phyloP scores from a whole-genome alignment of 257 asterid genomes.

The Capsicum pubescens region DNA sequence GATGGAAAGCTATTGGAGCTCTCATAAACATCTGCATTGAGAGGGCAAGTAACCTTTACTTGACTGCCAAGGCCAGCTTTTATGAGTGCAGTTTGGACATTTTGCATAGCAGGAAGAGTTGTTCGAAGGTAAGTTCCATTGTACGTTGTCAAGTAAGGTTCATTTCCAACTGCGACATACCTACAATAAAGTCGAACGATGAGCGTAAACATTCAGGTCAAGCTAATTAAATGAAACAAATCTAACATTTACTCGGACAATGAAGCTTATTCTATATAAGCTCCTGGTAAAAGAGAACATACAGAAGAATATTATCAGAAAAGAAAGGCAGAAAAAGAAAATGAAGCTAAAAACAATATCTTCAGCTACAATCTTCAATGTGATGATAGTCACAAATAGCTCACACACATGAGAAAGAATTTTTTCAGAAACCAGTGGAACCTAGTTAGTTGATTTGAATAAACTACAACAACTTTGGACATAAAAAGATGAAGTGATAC shows the following conservation, averaged over 20 bases:
- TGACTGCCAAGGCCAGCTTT: constrained; percentile 50
- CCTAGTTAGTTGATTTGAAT: not conserved
- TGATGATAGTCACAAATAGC: not conserved
- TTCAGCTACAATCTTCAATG: not conserved
- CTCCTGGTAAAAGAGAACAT: constrained; percentile 5
- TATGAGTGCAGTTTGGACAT: constrained; percentile 54
- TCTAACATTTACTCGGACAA: not conserved
- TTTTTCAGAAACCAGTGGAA: not conserved
- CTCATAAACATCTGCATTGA: constrained; percentile 61
- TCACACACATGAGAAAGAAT: not conserved
- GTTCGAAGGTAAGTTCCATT: constrained; percentile 62
- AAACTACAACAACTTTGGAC: not conserved
- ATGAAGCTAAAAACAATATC: not conserved
- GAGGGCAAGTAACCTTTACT: constrained; percentile 67
- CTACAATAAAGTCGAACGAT: constrained; percentile 35
- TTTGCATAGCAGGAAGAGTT: constrained; percentile 57
- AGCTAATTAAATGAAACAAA: constrained; percentile 2
- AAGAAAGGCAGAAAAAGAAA: not conserved
- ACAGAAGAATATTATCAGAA: constrained; percentile 2
- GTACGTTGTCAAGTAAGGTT: constrained; percentile 66
- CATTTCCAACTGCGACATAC: constrained; percentile 73
- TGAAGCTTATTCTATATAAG: constrained; percentile 21
- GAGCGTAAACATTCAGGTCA: constrained; percentile 18
- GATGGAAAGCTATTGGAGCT: constrained; percentile 46
- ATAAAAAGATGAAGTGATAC: not conserved